Evolutionary conservation across 768 basidiomycete species (phyloP), one percentile per base, ranked within the genome.

Genomic region (Lactarius trivialis): DNA sequence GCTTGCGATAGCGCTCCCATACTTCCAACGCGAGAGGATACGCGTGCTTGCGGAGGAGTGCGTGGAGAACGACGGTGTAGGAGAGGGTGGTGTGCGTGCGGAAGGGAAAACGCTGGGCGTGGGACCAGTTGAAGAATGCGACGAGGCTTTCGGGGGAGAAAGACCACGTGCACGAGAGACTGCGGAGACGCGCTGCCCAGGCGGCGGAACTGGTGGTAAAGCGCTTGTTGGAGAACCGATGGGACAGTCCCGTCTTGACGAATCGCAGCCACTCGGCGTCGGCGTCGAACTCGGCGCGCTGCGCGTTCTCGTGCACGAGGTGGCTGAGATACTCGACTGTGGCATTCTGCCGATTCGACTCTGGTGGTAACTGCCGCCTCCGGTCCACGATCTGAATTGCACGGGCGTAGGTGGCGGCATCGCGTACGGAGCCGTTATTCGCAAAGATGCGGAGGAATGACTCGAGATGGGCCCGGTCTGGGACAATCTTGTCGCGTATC

Each of bases 61-160:
- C 85, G 33, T 78, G 78, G 43, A 88, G 76, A 60, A 84, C 71
- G 32, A 82, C 72, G 21, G 82, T 84, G 67, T 84, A 80, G 0
- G 84, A 78, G 0, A 74, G 78, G 14, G 77, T 72, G 21, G 57
- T 65, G 3, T 76, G 81, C 0, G 80, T 78, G 30, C 71, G 73
- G 26, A 80, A 72, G 21, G 69, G 58, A 52, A 48, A 65, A n/a
- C 70, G 69, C 37, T 63, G 65, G 17, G 68, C 63, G 2, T 68
- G 69, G 5, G 73, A 68, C n/a, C 72, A 70, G 21, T 73, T 63
- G 65, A 80, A 81, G 30, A 79, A 68, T 0, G 68, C 60, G 30
- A 81, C 65, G 19, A 84, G 73, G 11, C 63, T 67, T 36, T 68
- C 50, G 2, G 75, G 65, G 21, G 75, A 65, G 36, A 65, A 45